Conservation (phyloP, 331 rosid species). For the Erythrophleum ivorense region DNA sequence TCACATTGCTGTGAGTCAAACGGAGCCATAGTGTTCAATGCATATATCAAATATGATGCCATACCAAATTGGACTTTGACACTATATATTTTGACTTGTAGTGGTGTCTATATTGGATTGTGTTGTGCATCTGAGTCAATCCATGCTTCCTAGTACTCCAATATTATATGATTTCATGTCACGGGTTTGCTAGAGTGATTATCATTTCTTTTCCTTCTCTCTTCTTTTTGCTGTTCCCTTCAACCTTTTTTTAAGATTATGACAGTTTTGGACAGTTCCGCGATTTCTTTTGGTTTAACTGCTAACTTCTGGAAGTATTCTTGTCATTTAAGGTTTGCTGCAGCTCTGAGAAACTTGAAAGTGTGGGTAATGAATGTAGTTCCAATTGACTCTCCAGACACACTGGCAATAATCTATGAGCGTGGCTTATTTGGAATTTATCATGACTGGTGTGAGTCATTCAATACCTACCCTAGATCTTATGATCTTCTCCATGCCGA, state of each 20-base stretch:
- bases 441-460: conserved; percentile 90
- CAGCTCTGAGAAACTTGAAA: conserved; percentile 60
- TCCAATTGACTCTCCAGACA: conserved; percentile 68
- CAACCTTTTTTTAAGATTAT: background rate
- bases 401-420: conserved; percentile 73
- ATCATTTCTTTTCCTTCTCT: background rate
- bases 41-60: background rate
- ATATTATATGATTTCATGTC: conserved; percentile 5
- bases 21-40: background rate
- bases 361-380: conserved; percentile 92
- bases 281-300: background rate
- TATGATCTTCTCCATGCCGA: conserved; percentile 88
- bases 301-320: conserved; percentile 1
- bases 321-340: conserved; percentile 68
- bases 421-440: conserved; percentile 82
- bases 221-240: background rate
- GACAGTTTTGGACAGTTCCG: background rate
- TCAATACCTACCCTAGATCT: conserved; percentile 79
- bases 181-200: background rate
- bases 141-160: background rate
- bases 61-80: background rate
- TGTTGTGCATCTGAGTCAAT: background rate
- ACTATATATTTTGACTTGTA: background rate
- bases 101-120: background rate
- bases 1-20: no score